phyloP scores from a whole-genome alignment of 2,329 filamentous ascomycete genomes.

The Xylariaceae sp. region DNA sequence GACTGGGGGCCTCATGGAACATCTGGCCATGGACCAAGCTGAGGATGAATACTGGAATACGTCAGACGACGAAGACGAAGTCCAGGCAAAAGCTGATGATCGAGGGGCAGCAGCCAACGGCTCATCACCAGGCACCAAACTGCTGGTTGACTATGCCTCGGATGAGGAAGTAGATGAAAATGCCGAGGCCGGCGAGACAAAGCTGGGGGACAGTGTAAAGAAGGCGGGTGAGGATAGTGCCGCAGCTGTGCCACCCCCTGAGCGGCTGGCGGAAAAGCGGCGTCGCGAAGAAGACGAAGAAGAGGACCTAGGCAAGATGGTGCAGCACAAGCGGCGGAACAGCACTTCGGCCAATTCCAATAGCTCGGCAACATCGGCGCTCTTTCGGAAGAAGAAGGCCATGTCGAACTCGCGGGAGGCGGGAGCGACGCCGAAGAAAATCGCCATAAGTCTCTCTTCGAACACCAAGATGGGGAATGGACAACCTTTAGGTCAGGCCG shows the following conservation, averaged over 20 bases:
- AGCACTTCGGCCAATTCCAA: conserved; percentile 44
- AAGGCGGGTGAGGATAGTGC: conserved; percentile 25
- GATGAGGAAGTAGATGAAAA: conserved; percentile 76
- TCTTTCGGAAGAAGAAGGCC: conserved; percentile 38
- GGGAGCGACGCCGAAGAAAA: conserved; percentile 41
- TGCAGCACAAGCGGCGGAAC: conserved; percentile 55
- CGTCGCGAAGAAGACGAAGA: conserved; percentile 90
- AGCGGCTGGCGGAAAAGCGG: conserved; percentile 80
- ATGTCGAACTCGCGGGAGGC: conserved; percentile 33
- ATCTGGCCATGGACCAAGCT: conserved; percentile 62
- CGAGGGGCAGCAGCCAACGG: conserved; percentile 48
- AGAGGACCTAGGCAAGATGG: conserved; percentile 80
- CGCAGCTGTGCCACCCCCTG: conserved; percentile 53
- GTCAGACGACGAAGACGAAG: conserved; percentile 77
- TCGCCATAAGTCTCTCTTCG: conserved; percentile 50
- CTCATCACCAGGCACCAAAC: conserved; percentile 55
- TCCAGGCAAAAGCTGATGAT: conserved; percentile 26
- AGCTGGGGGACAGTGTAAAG: conserved; percentile 23
- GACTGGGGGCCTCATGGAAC: conserved; percentile 59
- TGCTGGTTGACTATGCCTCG: conserved; percentile 85
- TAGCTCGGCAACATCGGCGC: conserved; percentile 27
- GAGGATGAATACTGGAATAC: conserved; percentile 94
- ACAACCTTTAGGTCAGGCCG: conserved; percentile 9
- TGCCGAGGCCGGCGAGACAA: conserved; percentile 38
- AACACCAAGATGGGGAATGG: conserved; percentile 28